phyloP scores from a whole-genome alignment of 129 eudicot genomes.

The Chrysanthemum seticuspe region DNA sequence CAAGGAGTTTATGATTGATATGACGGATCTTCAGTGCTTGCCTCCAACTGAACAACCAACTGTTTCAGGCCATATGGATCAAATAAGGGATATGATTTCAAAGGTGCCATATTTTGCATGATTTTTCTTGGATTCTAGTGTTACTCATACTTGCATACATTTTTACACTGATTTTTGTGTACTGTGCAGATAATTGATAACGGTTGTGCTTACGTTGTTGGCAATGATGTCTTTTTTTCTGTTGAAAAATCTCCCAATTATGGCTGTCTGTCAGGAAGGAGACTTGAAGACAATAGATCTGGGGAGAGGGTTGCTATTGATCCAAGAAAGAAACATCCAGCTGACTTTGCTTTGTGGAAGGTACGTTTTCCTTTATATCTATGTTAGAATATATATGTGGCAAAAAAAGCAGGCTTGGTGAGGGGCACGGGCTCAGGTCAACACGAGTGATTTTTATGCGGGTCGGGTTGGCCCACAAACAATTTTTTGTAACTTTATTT shows the following conservation, averaged over 20 bases:
- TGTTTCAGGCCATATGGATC: constrained; percentile 82
- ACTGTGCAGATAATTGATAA: constrained; percentile 60
- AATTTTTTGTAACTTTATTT: neutral
- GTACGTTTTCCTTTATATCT: constrained; percentile 25
- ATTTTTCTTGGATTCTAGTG: neutral
- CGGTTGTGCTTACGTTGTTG: constrained; percentile 61
- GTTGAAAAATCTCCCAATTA: constrained; percentile 67
- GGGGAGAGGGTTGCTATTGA: constrained; percentile 92
- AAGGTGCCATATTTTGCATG: constrained; percentile 41
- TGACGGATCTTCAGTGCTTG: constrained; percentile 87
- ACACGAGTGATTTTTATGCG: neutral
- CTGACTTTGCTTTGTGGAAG: constrained; percentile 96
- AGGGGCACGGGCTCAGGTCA: neutral
- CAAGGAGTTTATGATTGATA: constrained; percentile 64
- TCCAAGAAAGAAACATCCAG: constrained; percentile 71
- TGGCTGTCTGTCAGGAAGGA: constrained; percentile 70
- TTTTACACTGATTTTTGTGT: neutral
- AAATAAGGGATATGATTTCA: constrained; percentile 66
- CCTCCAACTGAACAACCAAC: constrained; percentile 74
- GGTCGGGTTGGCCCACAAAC: neutral
- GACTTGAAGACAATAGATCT: constrained; percentile 75
- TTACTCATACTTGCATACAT: neutral
- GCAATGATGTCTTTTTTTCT: constrained; percentile 84
- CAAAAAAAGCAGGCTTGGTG: neutral
- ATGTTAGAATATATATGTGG: neutral